Evolutionary conservation across 2,329 filamentous ascomycete species (phyloP).

Genomic region (Myotisia sp.): DNA sequence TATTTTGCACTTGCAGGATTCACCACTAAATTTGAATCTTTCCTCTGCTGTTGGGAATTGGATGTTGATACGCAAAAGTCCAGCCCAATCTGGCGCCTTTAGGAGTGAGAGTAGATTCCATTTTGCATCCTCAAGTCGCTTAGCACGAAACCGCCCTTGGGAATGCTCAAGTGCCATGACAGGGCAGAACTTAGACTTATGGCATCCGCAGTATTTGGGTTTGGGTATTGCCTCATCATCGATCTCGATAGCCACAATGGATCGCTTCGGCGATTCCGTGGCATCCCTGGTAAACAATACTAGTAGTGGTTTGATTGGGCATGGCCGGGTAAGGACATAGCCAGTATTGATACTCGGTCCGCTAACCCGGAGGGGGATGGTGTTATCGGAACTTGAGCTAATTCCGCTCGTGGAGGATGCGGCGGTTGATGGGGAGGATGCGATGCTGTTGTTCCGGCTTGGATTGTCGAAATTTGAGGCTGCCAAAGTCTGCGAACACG

Average conservation of each 20-base stretch:
- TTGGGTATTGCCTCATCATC: background rate
- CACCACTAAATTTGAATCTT: background rate
- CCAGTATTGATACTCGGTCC: background rate
- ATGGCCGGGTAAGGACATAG: background rate
- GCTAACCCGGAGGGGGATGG: background rate
- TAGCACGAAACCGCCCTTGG: background rate
- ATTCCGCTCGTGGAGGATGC: background rate
- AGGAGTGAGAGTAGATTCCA: background rate
- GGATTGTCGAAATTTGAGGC: background rate
- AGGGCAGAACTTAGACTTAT: background rate
- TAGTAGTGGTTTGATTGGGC: background rate
- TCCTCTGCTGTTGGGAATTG: background rate
- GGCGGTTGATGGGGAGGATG: background rate
- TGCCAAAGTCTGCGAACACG: background rate
- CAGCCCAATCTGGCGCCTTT: background rate
- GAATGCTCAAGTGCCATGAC: background rate
- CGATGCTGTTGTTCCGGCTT: background rate
- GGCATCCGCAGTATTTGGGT: background rate
- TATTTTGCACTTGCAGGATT: background rate
- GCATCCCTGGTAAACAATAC: background rate
- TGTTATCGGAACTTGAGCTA: background rate
- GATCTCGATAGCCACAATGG: background rate
- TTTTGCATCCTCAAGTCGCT: background rate
- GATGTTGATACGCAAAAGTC: background rate
- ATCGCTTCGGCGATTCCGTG: background rate